A percentile compares a stretch with the other conserved stretches of the same genome.
Conservation (phyloP, 2,329 filamentous ascomycete species). For the Daldinia sp. region DNA sequence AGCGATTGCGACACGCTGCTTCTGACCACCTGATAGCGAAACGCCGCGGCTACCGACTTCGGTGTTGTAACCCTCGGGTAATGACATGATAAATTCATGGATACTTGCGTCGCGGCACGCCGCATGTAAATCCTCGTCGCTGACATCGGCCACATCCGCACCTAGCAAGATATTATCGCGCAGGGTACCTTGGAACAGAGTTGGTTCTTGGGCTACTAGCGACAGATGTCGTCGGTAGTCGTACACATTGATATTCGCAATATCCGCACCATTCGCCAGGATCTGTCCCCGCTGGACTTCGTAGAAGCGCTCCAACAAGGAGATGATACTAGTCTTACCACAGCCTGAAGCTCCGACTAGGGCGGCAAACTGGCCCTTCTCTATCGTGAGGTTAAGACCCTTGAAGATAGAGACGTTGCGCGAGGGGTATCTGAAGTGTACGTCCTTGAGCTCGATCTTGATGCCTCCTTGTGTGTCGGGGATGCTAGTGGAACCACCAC, state of each 20-base stretch:
- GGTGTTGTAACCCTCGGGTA: slow-evolving; percentile 74
- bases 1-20: slow-evolving; percentile 74
- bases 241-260: slow-evolving; percentile 65
- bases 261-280: slow-evolving; percentile 68
- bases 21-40: slow-evolving; percentile 74
- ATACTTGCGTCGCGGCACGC: slow-evolving; percentile 70
- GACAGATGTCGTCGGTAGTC: slow-evolving; percentile 71
- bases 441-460: slow-evolving; percentile 63
- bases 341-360: slow-evolving; percentile 75
- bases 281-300: slow-evolving; percentile 70
- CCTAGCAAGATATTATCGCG: slow-evolving; percentile 75
- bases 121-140: slow-evolving; percentile 60
- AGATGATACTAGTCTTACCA: slow-evolving; percentile 77
- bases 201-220: slow-evolving; percentile 78
- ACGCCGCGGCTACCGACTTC: slow-evolving; percentile 72
- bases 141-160: slow-evolving; percentile 61
- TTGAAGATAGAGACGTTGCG: slow-evolving; percentile 65
- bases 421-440: slow-evolving; percentile 69
- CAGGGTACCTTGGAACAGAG: slow-evolving; percentile 69
- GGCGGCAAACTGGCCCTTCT: slow-evolving; percentile 74
- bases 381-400: slow-evolving; percentile 69
- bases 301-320: slow-evolving; percentile 75
- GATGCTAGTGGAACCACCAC: slow-evolving; percentile 48
- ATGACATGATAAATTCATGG: slow-evolving; percentile 73
- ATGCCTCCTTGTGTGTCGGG: slow-evolving; percentile 59